A percentile compares a stretch with the other conserved stretches of the same genome.
Conservation (phyloP, 192 early-diverging fungal species). For the Anaeromyces robustus region DNA sequence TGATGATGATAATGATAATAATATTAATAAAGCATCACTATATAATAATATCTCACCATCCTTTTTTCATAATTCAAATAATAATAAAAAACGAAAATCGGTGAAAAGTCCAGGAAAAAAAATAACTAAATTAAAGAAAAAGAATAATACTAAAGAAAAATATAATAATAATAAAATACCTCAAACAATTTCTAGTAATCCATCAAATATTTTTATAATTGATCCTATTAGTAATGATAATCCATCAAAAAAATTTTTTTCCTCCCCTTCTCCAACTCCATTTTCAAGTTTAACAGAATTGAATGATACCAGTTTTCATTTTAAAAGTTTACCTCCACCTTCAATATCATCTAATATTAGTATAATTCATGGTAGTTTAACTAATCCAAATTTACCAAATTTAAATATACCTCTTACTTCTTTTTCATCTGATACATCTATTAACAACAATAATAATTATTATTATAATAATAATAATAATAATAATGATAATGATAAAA, state of each 20-base stretch:
- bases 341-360: neutral
- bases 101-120: neutral
- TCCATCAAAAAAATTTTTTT: neutral
- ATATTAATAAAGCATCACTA: too few relatives aligned
- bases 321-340: neutral
- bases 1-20: too few relatives aligned
- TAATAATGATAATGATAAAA: too few relatives aligned
- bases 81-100: neutral
- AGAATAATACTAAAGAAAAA: neutral
- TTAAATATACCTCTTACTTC: too few relatives aligned
- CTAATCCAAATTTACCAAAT: neutral
- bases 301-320: neutral
- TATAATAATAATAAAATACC: neutral
- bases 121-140: neutral
- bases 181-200: too few relatives aligned
- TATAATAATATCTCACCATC: too few relatives aligned
- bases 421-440: too few relatives aligned
- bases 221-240: neutral
- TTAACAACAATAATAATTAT: too few relatives aligned
- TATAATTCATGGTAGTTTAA: neutral
- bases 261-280: neutral
- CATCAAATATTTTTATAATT: too few relatives aligned
- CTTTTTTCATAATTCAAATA: neutral
- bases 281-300: neutral
- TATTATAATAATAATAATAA: too few relatives aligned